A percentile compares a stretch with the other conserved stretches of the same genome.
Conservation (phyloP, 1,284 basidiomycete genomes). For the Ustilago trichophora region DNA sequence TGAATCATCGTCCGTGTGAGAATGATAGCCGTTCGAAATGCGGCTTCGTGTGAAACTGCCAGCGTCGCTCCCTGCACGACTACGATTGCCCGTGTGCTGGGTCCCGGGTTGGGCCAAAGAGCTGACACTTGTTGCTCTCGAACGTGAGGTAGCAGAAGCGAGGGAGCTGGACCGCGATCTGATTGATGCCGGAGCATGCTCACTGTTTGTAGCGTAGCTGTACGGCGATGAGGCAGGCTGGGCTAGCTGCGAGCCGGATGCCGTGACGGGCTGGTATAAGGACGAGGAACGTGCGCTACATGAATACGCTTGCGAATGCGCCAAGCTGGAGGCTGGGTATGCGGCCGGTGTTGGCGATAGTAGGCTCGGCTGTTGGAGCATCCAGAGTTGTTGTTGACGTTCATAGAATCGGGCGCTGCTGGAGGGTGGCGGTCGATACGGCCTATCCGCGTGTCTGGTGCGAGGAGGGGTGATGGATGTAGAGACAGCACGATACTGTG, state of each 20-base stretch:
- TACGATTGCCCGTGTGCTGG: background rate
- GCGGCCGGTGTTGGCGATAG: background rate
- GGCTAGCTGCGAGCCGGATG: background rate
- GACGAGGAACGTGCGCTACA: too few species aligned
- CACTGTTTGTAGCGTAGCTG: background rate
- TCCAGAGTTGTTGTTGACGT: constrained; percentile 35
- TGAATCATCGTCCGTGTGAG: constrained; percentile 20
- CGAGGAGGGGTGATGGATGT: constrained; percentile 18
- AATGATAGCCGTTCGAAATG: constrained; percentile 20
- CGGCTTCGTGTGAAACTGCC: constrained; percentile 44
- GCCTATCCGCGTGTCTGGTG: constrained; percentile 12
- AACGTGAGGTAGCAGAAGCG: constrained; percentile 1
- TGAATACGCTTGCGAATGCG: background rate
- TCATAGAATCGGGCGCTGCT: constrained; percentile 40
- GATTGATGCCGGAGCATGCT: background rate
- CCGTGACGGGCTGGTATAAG: background rate
- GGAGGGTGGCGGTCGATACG: constrained; percentile 41
- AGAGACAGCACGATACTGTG: constrained; percentile 13
- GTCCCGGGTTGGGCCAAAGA: constrained; percentile 11
- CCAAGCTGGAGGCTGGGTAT: too few species aligned
- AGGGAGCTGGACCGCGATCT: background rate
- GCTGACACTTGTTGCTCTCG: constrained; percentile 18
- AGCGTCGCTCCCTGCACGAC: constrained; percentile 33
- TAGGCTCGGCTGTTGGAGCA: constrained; percentile 7
- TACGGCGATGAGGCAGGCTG: background rate